Percentiles rank a stretch among this genome's conserved stretches.
Conservation (phyloP, 1,284 basidiomycete species). For the Pterulicium gracile region DNA sequence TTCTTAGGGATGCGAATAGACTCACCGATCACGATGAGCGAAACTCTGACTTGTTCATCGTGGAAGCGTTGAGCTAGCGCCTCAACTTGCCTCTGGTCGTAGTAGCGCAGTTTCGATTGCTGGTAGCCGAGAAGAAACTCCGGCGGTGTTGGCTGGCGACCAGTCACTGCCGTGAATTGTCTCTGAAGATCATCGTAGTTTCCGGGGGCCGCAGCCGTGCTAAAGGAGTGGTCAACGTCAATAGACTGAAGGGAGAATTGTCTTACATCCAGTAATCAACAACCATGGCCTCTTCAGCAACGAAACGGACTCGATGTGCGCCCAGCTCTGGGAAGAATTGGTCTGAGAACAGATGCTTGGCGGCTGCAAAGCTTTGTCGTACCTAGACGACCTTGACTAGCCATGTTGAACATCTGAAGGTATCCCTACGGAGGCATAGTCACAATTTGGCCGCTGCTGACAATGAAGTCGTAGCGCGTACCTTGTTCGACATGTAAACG, state of each 20-base stretch:
- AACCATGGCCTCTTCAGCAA: conserved; percentile 24
- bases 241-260: not conserved
- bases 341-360: not conserved
- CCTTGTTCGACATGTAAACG: conserved; percentile 31
- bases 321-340: conserved; percentile 22
- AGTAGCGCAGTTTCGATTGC: conserved; percentile 32
- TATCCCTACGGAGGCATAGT: conserved; percentile 20
- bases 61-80: conserved; percentile 28
- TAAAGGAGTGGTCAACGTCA: conserved; percentile 10
- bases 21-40: conserved; percentile 27
- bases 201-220: conserved; percentile 25
- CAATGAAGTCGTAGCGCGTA: conserved; percentile 7
- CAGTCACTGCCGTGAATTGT: conserved; percentile 29
- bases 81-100: conserved; percentile 25
- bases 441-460: not conserved
- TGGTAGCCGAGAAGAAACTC: conserved; percentile 28
- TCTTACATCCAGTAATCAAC: conserved; percentile 30
- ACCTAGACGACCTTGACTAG: conserved; percentile 28
- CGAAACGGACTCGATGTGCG: conserved; percentile 23
- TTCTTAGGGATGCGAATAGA: not conserved
- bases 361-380: conserved; percentile 5
- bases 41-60: conserved; percentile 27
- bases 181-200: conserved; percentile 28
- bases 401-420: conserved; percentile 30
- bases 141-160: conserved; percentile 29